Evolutionary conservation across 225 moss, liverwort and hornwort genomes (phyloP), one percentile per base, ranked within the genome.

Genomic region (Pseudisothecium myosuroides): DNA sequence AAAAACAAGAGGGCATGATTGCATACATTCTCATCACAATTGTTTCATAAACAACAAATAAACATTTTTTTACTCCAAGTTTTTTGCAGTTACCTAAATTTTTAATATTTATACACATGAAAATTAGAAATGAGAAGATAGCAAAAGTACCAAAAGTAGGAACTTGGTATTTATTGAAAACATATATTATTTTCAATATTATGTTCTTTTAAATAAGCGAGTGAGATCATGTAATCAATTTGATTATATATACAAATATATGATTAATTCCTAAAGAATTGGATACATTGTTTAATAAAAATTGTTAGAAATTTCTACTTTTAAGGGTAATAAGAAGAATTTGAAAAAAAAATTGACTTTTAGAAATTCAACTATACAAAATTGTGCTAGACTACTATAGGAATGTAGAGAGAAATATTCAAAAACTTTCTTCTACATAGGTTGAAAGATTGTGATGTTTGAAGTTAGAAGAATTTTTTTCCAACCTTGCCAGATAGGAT

Each of bases 391-490:
- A 76, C 7, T 49, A 45, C 7, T 18, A 19, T 5, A 47, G 1
- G 0, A n/a, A 47, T 45, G 10, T 4, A 1, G 11, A 4, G 7
- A 4, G 5, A 1, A 8, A 31, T 4, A 32, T 76, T 21, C 21
- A 34, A 50, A 50, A 50, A 2, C 4, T 8, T 21, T 14, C 2
- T 22, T 34, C 5, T 1, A 1, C 4, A 4, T 19, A 20, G 32
- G 5, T 3, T 8, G 14, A 76, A 76, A 50, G 32, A 20, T 50
- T 76, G 20, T 50, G 21, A 34, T 50, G 5, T 21, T 76, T 76
- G 32, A 49, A 49, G 5, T 50, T 76, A 21, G 2, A 50, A 32
- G 11, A 75, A 10, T 75, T 75, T 49, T 49, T 32, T 32, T 49
- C 12, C 12, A 32, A 31, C 12, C 17, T 34, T 31, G 5, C 17